Base-by-base conservation (phyloP, 2,329 filamentous ascomycete genomes). In the Monosporascus sp. region DNA sequence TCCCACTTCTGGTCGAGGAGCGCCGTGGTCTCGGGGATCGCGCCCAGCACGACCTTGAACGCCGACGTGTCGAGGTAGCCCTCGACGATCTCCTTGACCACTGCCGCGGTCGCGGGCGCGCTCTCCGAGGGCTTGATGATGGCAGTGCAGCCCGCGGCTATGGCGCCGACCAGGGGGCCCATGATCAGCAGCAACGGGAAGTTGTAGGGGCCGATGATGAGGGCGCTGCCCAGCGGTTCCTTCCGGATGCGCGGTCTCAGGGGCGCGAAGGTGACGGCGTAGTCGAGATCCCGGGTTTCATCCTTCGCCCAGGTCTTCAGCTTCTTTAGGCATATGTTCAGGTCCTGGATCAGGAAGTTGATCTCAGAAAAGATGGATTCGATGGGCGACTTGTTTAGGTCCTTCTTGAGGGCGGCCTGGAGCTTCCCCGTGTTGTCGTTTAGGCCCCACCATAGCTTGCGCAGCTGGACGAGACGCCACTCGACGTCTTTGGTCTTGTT, bases 181-280 rank as follows among this genome's bases (percentile, higher is more conserved):
- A 97, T 68, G 38, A 85, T 84, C 44, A 97, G 79, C 72, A 92
- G 86, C 68, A 96, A 76, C 49, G 94, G 94, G 70, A 92, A 96
- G 77, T 99, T 99, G 82, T 90, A 97, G 44, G 94, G 85, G 53
- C 91, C 90, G 65, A 97, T 95, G 64, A 97, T 83, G 62, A 97
- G 77, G 11, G 90, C 84, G 41, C 84, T 77, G 37, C 94, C 94
- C 53, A 97, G 71, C 1, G 94, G 94, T 65, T 97, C 93, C 74
- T 96, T 95, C 59, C 85, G 80, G 68, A 95, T 85, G 65, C 81
- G 86, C 38, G 91, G 88, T 52, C 77, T 85, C 73, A 96, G 80
- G 42, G 87, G 67, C 60, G 79, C 79, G 72, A 86, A 90, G 42
- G 80, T 77, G 46, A 90, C 67, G 14, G 85, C 76, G 18, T 95